A percentile compares a stretch with the other conserved stretches of the same genome.
Evolutionary conservation across 2,329 filamentous ascomycete species (phyloP).

Genomic region (Aureobasidium sp.): DNA sequence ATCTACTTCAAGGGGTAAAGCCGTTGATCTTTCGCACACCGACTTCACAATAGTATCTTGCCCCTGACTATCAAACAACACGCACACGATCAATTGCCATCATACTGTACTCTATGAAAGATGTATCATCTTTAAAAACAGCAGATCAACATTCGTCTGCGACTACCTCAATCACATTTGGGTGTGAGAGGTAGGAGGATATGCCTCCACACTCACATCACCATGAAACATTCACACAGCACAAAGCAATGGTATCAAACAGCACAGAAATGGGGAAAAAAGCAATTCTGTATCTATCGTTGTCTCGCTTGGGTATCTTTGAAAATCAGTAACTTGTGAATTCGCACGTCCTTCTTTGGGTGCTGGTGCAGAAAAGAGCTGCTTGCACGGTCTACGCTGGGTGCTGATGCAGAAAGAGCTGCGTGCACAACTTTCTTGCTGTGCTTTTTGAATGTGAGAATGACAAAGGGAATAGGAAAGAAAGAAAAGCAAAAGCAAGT

Average conservation of each 20-base stretch:
- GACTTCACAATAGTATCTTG: not conserved
- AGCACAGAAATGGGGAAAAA: not conserved
- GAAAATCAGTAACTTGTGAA: not conserved
- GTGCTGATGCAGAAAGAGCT: not conserved
- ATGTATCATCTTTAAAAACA: too few relatives aligned
- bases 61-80: conserved; percentile 1
- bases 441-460: not conserved
- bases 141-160: too few relatives aligned
- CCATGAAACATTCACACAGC: not conserved
- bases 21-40: not conserved
- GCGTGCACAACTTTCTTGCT: not conserved
- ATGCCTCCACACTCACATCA: not conserved
- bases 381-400: not conserved
- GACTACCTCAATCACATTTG: too few relatives aligned
- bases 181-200: not conserved
- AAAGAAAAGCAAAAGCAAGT: not conserved
- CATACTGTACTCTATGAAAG: not conserved
- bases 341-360: not conserved
- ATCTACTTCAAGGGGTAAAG: conserved; percentile 3
- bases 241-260: not conserved
- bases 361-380: not conserved
- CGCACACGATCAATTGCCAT: not conserved
- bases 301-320: not conserved
- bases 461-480: not conserved
- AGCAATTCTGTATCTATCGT: not conserved